Conservation (phyloP, 495 filamentous ascomycete genomes). For the Penicillium manginii region DNA sequence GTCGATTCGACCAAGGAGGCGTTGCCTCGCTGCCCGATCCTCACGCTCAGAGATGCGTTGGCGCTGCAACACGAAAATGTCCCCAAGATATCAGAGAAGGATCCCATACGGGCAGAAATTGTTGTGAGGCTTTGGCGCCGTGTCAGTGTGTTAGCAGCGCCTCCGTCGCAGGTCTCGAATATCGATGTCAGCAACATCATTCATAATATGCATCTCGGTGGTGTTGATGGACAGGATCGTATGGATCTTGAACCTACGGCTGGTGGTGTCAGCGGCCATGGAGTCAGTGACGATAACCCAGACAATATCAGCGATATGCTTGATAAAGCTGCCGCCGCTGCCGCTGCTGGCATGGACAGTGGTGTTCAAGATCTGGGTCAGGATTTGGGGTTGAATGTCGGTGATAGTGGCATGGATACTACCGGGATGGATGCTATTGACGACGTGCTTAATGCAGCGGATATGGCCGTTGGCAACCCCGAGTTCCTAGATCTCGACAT, state of each 20-base stretch:
- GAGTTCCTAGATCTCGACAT: slow-evolving; percentile 55
- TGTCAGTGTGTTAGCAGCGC: slow-evolving; percentile 64
- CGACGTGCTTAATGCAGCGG: slow-evolving; percentile 51
- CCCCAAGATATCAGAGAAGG: slow-evolving; percentile 61
- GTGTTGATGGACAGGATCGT: slow-evolving; percentile 36
- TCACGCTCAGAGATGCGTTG: slow-evolving; percentile 73
- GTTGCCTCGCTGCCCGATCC: slow-evolving; percentile 43
- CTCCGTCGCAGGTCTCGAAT: slow-evolving; percentile 45
- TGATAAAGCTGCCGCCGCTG: slow-evolving; percentile 43
- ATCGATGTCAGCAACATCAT: slow-evolving; percentile 49
- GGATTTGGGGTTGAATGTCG: slow-evolving; percentile 35
- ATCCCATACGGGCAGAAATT: slow-evolving; percentile 65
- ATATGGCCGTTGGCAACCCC: slow-evolving; percentile 53
- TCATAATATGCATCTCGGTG: slow-evolving; percentile 43
- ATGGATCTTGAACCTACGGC: slow-evolving; percentile 40
- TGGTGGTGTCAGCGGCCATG: slow-evolving; percentile 19
- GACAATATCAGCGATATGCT: slow-evolving; percentile 54
- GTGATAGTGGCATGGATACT: slow-evolving; percentile 36
- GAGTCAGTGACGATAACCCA: slow-evolving; percentile 31
- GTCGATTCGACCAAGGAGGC: slow-evolving; percentile 45
- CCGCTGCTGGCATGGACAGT: slow-evolving; percentile 38
- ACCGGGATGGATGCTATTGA: slow-evolving; percentile 48
- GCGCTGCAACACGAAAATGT: slow-evolving; percentile 65
- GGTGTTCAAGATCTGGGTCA: slow-evolving; percentile 24
- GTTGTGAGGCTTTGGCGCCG: slow-evolving; percentile 76